These are phyloP conservation scores for Pyrus betulifolia DNA, from an alignment of 306 rosid species.

Conservation along the genomic window DNA sequence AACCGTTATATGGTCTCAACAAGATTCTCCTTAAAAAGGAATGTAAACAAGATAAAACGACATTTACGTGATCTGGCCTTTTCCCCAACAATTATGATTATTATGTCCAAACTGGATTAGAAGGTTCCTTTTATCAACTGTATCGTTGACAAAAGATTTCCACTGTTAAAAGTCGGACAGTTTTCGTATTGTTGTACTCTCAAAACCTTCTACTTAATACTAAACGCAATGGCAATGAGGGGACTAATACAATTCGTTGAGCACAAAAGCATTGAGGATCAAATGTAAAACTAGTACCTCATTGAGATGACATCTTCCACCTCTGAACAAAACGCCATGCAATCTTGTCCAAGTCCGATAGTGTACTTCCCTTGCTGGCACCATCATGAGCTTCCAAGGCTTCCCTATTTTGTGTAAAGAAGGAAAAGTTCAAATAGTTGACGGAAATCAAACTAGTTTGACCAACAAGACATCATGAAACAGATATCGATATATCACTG, in stretches of 20 bases:
- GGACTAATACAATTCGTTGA: not conserved
- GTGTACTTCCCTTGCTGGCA: constrained; percentile 95
- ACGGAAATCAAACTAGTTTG: constrained; percentile 1
- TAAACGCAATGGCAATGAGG: not conserved
- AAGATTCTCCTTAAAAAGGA: not conserved
- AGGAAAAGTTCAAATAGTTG: not conserved
- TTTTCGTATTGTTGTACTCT: not conserved
- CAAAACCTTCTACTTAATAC: not conserved
- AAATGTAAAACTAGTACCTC: constrained; percentile 50
- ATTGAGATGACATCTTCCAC: constrained; percentile 96
- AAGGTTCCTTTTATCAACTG: not conserved
- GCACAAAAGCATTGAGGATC: not conserved
- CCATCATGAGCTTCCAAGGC: constrained; percentile 96
- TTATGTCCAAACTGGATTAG: not conserved
- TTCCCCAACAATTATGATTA: not conserved
- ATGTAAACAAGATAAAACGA: not conserved
- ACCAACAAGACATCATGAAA: not conserved
- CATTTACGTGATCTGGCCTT: not conserved
- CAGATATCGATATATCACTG: not conserved
- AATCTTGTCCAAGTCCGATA: constrained; percentile 96
- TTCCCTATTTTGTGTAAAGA: constrained; percentile 44
- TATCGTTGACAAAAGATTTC: not conserved
- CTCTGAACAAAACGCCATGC: constrained; percentile 92
- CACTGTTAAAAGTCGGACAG: not conserved
- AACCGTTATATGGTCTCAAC: constrained; percentile 2